A percentile compares a stretch with the other conserved stretches of the same genome.
phyloP scores from a whole-genome alignment of 768 basidiomycete species.

The Lepiota venenata region DNA sequence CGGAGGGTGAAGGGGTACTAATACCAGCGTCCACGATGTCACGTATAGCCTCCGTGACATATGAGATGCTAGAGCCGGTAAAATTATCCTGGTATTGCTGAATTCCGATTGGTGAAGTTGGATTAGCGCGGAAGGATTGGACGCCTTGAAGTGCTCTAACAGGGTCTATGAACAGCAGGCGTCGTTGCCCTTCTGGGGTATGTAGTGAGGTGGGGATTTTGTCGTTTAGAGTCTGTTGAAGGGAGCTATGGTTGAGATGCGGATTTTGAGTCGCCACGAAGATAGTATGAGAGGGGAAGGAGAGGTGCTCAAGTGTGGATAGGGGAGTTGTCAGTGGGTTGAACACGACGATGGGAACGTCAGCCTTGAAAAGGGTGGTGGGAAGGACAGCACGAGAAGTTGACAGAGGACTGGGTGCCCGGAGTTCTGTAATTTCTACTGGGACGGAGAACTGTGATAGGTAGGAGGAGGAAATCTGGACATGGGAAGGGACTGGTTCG shows the following conservation, averaged over 20 bases:
- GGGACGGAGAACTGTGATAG: constrained; percentile 53
- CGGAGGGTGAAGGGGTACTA: constrained; percentile 8
- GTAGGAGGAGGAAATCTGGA: constrained; percentile 46
- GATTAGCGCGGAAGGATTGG: constrained; percentile 39
- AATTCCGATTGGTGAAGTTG: constrained; percentile 45
- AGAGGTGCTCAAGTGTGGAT: constrained; percentile 25
- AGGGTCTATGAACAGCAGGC: constrained; percentile 52
- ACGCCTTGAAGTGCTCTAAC: constrained; percentile 55
- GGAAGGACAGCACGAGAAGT: constrained; percentile 15
- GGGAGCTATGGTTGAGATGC: constrained; percentile 12
- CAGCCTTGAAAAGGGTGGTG: constrained; percentile 39
- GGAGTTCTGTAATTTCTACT: constrained; percentile 44
- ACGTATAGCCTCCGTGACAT: constrained; percentile 39
- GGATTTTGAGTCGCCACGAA: constrained; percentile 30
- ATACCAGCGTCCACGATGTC: constrained; percentile 11
- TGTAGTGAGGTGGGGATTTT: constrained; percentile 18
- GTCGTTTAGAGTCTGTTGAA: constrained; percentile 12
- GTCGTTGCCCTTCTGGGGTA: constrained; percentile 16
- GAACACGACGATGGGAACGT: constrained; percentile 61
- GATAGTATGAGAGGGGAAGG: constrained; percentile 41
- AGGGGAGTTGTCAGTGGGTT: constrained; percentile 57
- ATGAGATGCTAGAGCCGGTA: constrained; percentile 54
- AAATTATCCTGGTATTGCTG: constrained; percentile 66
- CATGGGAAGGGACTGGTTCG: constrained; percentile 13
- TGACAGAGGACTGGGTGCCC: constrained; percentile 14